Evolutionary conservation across 306 rosid genomes (phyloP), one percentile per base, ranked within the genome.

Genomic region (Pterocarpus santalinus): DNA sequence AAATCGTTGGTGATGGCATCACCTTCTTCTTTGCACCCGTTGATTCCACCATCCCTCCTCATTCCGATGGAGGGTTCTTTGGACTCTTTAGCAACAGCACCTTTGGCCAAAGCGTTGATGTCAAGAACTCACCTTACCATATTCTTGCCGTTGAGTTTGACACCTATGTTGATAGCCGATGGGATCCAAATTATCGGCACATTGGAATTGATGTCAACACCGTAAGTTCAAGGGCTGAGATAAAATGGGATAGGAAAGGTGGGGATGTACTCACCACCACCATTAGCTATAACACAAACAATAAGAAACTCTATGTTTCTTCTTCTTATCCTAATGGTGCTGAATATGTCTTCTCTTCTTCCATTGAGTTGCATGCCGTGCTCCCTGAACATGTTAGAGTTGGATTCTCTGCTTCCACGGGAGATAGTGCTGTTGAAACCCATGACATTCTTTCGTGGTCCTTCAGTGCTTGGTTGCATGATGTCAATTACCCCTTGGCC

Each of bases 81-180:
- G 53, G 53, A 2, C 53, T 47, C 9, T 47, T 47, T 14, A 2
- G 0, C 14, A 47, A 47, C 53, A 47, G 10, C 53, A 47, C 53
- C n/a, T 2, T 47, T 0, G 53, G 53, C 9, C 9, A 14, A 2
- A 12, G 15, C 53, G 53, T 47, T 2, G 53, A 47, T 2, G 5
- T 1, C 2, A 3, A 1, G 2, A 2, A 9, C 53, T 10, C 53
- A 2, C 17, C 16, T 0, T 5, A n/a, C 33, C 52, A 65, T 2
- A 4, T 78, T 16, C 77, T 83, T 4, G 65, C 73, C 3, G 80
- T 83, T 1, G 86, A 83, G 39, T 83, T 83, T 32, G 86, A 78
- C 30, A 83, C 57, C 4, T 65, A 4, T 34, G 0, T 1, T 5
- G 15, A 14, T n/a, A 2, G 41, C 41, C 1, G 1, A 7, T 57